phyloP scores from a whole-genome alignment of 192 early-diverging fungal genomes.

The Coemansia sp. region DNA sequence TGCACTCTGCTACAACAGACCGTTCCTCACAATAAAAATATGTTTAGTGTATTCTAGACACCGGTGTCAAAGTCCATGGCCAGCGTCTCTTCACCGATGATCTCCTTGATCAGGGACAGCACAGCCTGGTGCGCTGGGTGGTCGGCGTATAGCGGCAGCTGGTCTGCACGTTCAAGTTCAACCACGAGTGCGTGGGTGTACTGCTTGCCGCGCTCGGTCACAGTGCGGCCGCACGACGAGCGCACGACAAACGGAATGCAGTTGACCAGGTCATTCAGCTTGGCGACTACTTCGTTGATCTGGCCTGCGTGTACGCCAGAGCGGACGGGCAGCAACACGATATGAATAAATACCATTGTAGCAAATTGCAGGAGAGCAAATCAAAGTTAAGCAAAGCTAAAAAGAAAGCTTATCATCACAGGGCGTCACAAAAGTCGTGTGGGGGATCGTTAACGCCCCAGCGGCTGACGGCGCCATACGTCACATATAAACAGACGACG shows the following conservation, averaged over 20 bases:
- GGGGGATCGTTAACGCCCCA: conserved; percentile 47
- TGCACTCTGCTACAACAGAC: too few relatives aligned
- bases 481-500: conserved; percentile 77
- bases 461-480: conserved; percentile 66
- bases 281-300: conserved; percentile 21
- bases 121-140: conserved; percentile 36
- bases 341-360: conserved; percentile 36
- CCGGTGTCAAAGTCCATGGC: conserved; percentile 33
- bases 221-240: conserved; percentile 32
- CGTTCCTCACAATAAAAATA: too few relatives aligned
- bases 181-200: conserved; percentile 28
- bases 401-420: not conserved
- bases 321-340: conserved; percentile 36
- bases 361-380: too few relatives aligned
- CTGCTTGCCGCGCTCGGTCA: conserved; percentile 40
- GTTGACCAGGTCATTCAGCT: conserved; percentile 19
- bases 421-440: conserved; percentile 27
- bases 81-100: conserved; percentile 24
- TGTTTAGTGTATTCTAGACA: too few relatives aligned
- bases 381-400: too few relatives aligned
- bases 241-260: conserved; percentile 32
- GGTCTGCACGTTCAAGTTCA: conserved; percentile 65
- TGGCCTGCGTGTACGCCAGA: conserved; percentile 15
- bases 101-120: conserved; percentile 27
- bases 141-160: conserved; percentile 55